Evolutionary conservation across 2,329 filamentous ascomycete species (phyloP), one percentile per base, ranked within the genome.

Genomic region (Exophiala lecanii-corni): DNA sequence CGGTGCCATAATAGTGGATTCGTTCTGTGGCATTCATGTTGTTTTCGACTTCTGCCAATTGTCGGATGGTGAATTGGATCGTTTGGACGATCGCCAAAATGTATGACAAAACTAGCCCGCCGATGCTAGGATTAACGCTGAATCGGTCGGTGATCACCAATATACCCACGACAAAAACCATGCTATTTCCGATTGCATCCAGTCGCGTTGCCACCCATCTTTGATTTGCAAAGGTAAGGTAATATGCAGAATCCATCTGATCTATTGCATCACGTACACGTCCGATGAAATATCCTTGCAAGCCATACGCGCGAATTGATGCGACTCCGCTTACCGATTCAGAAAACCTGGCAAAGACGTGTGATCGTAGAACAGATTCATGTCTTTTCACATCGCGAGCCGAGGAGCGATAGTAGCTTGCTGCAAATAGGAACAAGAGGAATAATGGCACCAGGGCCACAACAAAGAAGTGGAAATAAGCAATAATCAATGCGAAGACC

Each of bases 21-120:
- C 92, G 83, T 67, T 97, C 91, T 0, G 94, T 92, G 0, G 89
- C 83, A 62, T 96, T 97, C 91, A 97, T 97, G 60, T 89, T 88
- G 66, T 96, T 97, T 65, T 97, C 91, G 6, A 97, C 88, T 64
- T 96, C 91, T 18, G 91, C 91, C 5, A 96, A 74, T 65, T 97
- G 91, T 13, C 92, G 80, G 13, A 97, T 87, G 1, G 88, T 91
- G 64, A 96, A 96, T 61, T 96, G 91, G 53, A 97, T 83, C 84
- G 96, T 89, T 63, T 94, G 87, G 13, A 94, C 89, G 58, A 96
- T 94, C 10, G 84, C 78, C 13, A 98, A 75, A 59, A 97, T 94
- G 64, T 97, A 97, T 35, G 86, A 92, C 16, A 98, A 74, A 0
- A 97, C 89, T 28, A 97, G 71, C 15, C 92, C 92, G 34, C 80